Evolutionary conservation across 2,329 filamentous ascomycete species (phyloP).

Genomic region (Fusarium luffae): DNA sequence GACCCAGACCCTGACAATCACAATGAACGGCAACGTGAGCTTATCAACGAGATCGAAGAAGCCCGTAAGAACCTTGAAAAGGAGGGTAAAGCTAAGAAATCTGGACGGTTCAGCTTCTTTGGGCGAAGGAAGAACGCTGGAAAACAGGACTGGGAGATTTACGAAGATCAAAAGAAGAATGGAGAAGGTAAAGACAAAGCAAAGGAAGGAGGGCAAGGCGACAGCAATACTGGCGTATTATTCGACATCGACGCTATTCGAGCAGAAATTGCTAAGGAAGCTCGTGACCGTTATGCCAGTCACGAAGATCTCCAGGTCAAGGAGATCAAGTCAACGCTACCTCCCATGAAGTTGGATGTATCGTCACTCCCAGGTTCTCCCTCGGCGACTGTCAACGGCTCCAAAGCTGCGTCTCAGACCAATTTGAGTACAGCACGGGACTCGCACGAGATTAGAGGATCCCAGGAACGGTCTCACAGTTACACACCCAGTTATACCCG

Average conservation of each 20-base stretch:
- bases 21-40: constrained; percentile 83
- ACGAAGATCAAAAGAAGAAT: constrained; percentile 73
- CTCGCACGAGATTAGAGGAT: constrained; percentile 41
- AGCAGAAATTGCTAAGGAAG: constrained; percentile 80
- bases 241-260: constrained; percentile 97
- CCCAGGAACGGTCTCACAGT: constrained; percentile 40
- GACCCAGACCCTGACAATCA: constrained; percentile 97
- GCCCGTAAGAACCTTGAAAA: constrained; percentile 87
- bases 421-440: constrained; percentile 33
- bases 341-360: constrained; percentile 85
- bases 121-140: constrained; percentile 82
- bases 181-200: constrained; percentile 44
- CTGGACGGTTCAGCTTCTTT: constrained; percentile 77
- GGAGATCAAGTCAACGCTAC: constrained; percentile 87
- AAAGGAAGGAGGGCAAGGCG: constrained; percentile 52
- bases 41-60: constrained; percentile 97
- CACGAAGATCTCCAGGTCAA: constrained; percentile 69
- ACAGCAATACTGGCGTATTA: constrained; percentile 73
- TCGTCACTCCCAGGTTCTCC: constrained; percentile 47
- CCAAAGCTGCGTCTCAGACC: constrained; percentile 32
- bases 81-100: constrained; percentile 74
- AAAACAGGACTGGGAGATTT: constrained; percentile 94
- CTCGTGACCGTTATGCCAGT: constrained; percentile 62
- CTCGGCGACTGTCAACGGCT: constrained; percentile 34
- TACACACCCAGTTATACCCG: constrained; percentile 40